Conservation (phyloP, 169 alveolate genomes). For the Plasmodium vinckei region DNA sequence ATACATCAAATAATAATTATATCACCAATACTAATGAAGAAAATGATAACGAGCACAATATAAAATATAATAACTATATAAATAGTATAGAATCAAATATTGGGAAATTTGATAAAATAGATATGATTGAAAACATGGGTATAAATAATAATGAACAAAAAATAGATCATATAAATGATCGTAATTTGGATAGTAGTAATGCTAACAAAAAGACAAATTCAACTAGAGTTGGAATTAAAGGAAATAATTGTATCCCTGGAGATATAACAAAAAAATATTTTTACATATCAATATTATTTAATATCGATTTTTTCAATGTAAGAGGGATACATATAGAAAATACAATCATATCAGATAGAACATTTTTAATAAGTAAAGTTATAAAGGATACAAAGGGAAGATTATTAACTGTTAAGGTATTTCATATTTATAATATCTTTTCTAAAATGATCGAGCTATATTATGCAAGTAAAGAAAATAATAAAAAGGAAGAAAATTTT, state of each 20-base stretch:
- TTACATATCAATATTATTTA: slow-evolving; percentile 38
- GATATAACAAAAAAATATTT: slow-evolving; percentile 24
- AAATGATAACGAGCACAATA: not conserved
- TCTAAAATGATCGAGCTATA: slow-evolving; percentile 55
- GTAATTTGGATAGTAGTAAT: too few relatives aligned
- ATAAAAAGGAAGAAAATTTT: slow-evolving; percentile 4
- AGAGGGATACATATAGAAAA: slow-evolving; percentile 72
- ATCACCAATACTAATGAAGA: not conserved
- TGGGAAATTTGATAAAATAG: not conserved
- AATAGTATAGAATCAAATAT: not conserved
- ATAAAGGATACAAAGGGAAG: slow-evolving; percentile 58
- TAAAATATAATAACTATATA: not conserved
- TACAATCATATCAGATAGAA: slow-evolving; percentile 42
- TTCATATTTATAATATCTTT: slow-evolving; percentile 59
- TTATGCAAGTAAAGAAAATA: slow-evolving; percentile 16
- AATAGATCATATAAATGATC: too few relatives aligned
- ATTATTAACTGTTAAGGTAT: slow-evolving; percentile 36
- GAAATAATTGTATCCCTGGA: slow-evolving; percentile 6
- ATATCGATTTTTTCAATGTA: slow-evolving; percentile 46
- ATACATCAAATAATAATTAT: not conserved
- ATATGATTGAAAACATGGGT: not conserved
- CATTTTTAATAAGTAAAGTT: slow-evolving; percentile 17
- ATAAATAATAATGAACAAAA: too few relatives aligned
- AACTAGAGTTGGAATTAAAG: too few relatives aligned
- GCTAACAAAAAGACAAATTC: too few relatives aligned